Evolutionary conservation across 2,329 filamentous ascomycete species (phyloP).

Genomic region (Pseudocercospora macadamiae): DNA sequence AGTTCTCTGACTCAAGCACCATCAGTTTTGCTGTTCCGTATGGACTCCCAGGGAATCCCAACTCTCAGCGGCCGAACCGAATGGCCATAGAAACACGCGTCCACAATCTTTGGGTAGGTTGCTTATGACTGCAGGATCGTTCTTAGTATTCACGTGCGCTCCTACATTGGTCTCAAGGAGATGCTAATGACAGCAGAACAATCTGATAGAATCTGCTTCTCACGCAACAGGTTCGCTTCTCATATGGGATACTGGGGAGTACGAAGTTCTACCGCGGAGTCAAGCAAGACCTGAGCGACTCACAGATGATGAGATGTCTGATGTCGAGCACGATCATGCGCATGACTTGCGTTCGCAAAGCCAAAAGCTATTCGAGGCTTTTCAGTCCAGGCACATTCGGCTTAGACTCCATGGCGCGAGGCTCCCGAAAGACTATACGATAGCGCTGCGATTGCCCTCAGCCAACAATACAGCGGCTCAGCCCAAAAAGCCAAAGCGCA

Average conservation of each 20-base stretch:
- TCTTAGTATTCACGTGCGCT: neutral
- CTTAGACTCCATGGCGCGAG: constrained; percentile 46
- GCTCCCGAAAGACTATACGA: constrained; percentile 45
- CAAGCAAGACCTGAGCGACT: constrained; percentile 28
- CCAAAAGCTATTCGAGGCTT: constrained; percentile 43
- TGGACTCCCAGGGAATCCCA: constrained; percentile 47
- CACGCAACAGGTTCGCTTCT: constrained; percentile 48
- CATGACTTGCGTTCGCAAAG: constrained; percentile 35
- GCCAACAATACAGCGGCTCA: constrained; percentile 37
- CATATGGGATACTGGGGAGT: constrained; percentile 52
- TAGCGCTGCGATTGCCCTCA: constrained; percentile 44
- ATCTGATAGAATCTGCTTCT: constrained; percentile 49
- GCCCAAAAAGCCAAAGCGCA: constrained; percentile 33
- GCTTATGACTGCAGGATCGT: neutral
- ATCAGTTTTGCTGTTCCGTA: constrained; percentile 58
- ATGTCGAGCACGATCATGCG: constrained; percentile 26
- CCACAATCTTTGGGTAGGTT: constrained; percentile 46
- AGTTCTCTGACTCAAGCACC: constrained; percentile 69
- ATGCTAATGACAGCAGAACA: constrained; percentile 40
- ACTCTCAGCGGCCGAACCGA: constrained; percentile 43
- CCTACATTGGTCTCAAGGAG: neutral
- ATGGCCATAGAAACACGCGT: constrained; percentile 51
- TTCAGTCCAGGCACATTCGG: constrained; percentile 44
- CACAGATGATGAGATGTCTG: constrained; percentile 41
- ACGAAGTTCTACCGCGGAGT: constrained; percentile 40